phyloP scores from a whole-genome alignment of 2,329 filamentous ascomycete species.

The Neophaeococcomyces aloes region DNA sequence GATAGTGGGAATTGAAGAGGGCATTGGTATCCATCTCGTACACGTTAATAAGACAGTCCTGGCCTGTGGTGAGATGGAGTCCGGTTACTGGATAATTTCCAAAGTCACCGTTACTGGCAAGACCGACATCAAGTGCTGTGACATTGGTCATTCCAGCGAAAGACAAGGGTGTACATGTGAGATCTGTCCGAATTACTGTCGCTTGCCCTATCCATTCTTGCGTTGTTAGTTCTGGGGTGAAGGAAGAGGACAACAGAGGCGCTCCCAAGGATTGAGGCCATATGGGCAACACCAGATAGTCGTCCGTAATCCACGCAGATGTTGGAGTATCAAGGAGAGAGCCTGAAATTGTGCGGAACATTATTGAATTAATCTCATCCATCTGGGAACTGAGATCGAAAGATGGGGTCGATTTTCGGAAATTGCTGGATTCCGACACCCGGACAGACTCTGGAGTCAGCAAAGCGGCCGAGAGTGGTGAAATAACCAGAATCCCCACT shows the following conservation, averaged over 20 bases:
- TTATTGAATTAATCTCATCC: slow-evolving; percentile 11
- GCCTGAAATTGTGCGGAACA: slow-evolving; percentile 22
- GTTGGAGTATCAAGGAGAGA: slow-evolving; percentile 23
- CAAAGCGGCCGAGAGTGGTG: slow-evolving; percentile 19
- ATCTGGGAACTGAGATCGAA: too few relatives aligned
- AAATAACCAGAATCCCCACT: slow-evolving; percentile 14
- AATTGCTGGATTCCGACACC: too few relatives aligned
- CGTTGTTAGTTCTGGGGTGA: too few relatives aligned
- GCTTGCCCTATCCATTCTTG: too few relatives aligned
- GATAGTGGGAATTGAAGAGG: too few relatives aligned
- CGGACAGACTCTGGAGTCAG: slow-evolving; percentile 12
- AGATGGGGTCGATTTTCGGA: too few relatives aligned
- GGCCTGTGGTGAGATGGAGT: slow-evolving; percentile 13
- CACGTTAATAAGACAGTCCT: slow-evolving; percentile 14
- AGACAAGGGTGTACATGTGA: neutral
- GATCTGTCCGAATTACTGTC: neutral
- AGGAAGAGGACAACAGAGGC: neutral
- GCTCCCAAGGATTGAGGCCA: slow-evolving; percentile 17
- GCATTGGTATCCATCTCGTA: neutral
- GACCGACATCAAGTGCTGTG: neutral
- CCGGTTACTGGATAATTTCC: slow-evolving; percentile 5
- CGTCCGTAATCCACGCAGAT: slow-evolving; percentile 23
- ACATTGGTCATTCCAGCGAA: neutral
- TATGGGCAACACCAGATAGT: slow-evolving; percentile 21
- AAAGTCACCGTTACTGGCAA: neutral